A percentile compares a stretch with the other conserved stretches of the same genome.
phyloP scores from a whole-genome alignment of 371 early-diverging fungal genomes.

The Massospora cicadina region DNA sequence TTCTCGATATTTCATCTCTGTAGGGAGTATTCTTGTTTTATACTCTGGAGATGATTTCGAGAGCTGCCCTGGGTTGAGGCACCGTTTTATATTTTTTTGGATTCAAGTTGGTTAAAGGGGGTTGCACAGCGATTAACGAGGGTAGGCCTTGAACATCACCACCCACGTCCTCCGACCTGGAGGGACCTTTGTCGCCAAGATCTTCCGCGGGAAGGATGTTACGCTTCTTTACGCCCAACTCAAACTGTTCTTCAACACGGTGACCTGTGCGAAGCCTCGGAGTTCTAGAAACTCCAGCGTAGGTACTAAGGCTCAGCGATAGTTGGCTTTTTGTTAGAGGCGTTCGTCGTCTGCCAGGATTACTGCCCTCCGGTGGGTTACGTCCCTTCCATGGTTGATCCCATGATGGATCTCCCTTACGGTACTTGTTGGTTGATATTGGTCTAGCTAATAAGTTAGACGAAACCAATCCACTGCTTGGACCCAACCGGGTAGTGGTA shows the following conservation, averaged over 20 bases:
- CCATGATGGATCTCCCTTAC: conserved; percentile 58
- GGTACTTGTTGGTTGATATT: conserved; percentile 18
- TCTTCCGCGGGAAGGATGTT: conserved; percentile 88
- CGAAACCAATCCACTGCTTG: conserved; percentile 37
- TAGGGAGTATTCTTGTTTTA: no score
- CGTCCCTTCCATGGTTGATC: conserved; percentile 74
- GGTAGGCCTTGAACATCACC: conserved; percentile 81
- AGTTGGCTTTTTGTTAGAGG: conserved; percentile 31
- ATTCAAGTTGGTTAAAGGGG: no score
- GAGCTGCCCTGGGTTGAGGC: no score
- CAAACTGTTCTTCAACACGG: conserved; percentile 72
- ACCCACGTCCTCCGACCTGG: conserved; percentile 74
- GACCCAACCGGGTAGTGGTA: conserved; percentile 57
- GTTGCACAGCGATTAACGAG: background rate
- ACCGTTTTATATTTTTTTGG: no score
- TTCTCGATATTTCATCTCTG: no score
- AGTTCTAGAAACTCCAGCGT: conserved; percentile 85
- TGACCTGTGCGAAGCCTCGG: conserved; percentile 85
- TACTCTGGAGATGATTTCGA: no score
- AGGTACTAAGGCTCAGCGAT: conserved; percentile 21
- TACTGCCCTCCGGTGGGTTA: conserved; percentile 70
- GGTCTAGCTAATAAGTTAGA: conserved; percentile 12
- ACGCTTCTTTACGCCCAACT: conserved; percentile 80
- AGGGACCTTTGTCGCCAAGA: conserved; percentile 92
- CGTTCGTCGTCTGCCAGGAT: conserved; percentile 83